Evolutionary conservation across 106 monocot species (phyloP).

Genomic region (Triglochin maritima): DNA sequence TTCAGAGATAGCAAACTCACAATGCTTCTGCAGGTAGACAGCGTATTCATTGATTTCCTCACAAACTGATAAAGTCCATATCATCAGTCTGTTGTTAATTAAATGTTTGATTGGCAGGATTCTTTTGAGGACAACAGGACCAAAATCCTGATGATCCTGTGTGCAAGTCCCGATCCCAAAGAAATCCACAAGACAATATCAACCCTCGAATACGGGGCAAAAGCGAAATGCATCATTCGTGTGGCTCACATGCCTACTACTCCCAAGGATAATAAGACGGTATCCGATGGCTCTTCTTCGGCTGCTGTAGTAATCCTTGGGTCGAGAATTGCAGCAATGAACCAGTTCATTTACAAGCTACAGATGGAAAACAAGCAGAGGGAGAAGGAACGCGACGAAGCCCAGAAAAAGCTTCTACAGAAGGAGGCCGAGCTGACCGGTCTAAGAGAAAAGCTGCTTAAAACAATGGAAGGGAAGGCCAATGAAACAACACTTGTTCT

Average conservation of each 20-base stretch:
- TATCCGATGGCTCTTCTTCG: conserved; percentile 20
- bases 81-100: too few species aligned
- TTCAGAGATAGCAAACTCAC: conserved; percentile 98
- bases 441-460: conserved; percentile 31
- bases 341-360: conserved; percentile 83
- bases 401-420: conserved; percentile 33
- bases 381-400: conserved; percentile 55
- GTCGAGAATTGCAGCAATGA: conserved; percentile 80
- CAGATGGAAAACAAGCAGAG: conserved; percentile 68
- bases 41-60: too few species aligned
- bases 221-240: conserved; percentile 94
- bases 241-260: conserved; percentile 71
- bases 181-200: conserved; percentile 91
- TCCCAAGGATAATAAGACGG: conserved; percentile 30
- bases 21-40: conserved; percentile 99
- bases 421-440: conserved; percentile 56
- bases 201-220: conserved; percentile 93
- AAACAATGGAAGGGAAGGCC: conserved; percentile 42
- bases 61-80: too few species aligned
- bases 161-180: conserved; percentile 90
- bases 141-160: conserved; percentile 94
- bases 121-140: conserved; percentile 95
- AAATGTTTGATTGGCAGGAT: conserved; percentile 33
- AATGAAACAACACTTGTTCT: conserved; percentile 37
- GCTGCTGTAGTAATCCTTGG: conserved; percentile 26